phyloP scores from a whole-genome alignment of 352 stramenopile genomes.

The Phytophthora pseudosyringae region DNA sequence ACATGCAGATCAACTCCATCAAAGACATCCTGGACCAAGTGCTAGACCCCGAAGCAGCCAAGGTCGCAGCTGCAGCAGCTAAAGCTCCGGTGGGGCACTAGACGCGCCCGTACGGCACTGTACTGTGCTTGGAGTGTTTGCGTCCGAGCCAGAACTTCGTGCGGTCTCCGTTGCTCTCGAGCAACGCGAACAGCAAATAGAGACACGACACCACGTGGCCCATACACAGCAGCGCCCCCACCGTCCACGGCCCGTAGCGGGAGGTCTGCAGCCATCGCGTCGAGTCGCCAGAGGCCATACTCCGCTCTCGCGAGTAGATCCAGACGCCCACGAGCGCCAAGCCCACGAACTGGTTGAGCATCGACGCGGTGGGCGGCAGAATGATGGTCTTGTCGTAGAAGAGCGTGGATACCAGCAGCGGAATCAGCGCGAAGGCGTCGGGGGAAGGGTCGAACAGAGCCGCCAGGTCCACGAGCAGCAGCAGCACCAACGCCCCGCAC shows the following conservation, averaged over 20 bases:
- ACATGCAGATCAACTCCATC: conserved; percentile 84
- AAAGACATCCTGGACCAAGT: conserved; percentile 86
- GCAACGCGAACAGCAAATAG: conserved; percentile 75
- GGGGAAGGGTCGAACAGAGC: conserved; percentile 37
- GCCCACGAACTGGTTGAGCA: conserved; percentile 59
- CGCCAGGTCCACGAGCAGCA: conserved; percentile 71
- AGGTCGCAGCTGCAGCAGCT: conserved; percentile 12
- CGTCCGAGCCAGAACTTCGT: conserved; percentile 75
- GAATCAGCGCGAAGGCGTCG: conserved; percentile 51
- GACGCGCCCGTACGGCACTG: conserved; percentile 26
- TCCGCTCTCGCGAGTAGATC: conserved; percentile 61
- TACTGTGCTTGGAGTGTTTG: conserved; percentile 22
- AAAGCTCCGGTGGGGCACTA: conserved; percentile 16
- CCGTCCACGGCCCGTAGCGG: conserved; percentile 31
- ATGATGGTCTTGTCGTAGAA: conserved; percentile 27
- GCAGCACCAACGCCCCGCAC: conserved; percentile 45
- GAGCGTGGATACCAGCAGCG: conserved; percentile 17
- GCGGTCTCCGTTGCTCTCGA: conserved; percentile 72
- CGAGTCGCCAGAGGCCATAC: conserved; percentile 15
- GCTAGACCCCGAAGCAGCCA: conserved; percentile 52
- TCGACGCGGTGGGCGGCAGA: conserved; percentile 34
- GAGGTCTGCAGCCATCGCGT: conserved; percentile 16
- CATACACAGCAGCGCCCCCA: conserved; percentile 46
- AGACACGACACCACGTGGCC: conserved; percentile 67
- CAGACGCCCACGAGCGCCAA: conserved; percentile 51